Base-by-base conservation (phyloP, 129 eudicot genomes). In the Centrapalus pauciflorus region DNA sequence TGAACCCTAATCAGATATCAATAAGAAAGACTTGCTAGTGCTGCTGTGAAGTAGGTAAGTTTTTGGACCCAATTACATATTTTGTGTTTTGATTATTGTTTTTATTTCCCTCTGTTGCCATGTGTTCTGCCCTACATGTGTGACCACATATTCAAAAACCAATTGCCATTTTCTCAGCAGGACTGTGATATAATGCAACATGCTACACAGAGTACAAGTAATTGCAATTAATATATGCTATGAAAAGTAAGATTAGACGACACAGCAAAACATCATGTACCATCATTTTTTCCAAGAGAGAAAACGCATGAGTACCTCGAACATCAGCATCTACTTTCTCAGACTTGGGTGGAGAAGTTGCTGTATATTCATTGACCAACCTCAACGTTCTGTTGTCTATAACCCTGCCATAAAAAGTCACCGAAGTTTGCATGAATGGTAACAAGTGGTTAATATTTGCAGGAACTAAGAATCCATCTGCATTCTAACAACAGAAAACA, bases 351-450 rank as follows among this genome's bases (percentile, higher is more conserved):
- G 97, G 92, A 69, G 92, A 80, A 68, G 54, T 87, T 77, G 90
- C 81, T 61, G 82, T 66, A 61, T 79, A 69, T 32, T 88, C 96
- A 37, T 80, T 84, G 76, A 94, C 80, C 78, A 94, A 55, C 72
- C 86, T 84, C 48, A 89, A 72, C n/a, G 97, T 84, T 73, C 80
- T 89, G 74, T 70, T 88, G 79, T 94, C 95, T 66, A 94, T 84
- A 70, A 94, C 71, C 76, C 99, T 94, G 95, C 68, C 61, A 71
- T 46, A 38, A 48, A 54, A 50, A 57, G 50, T 57, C 67, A 25
- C 45, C 46, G 45, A 14, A 7, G 13, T 80, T 41, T 83, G 69
- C 51, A 62, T 61, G 43, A 65, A 58, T 37, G 41, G 29, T 40
- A 16, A 65, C 0, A 28, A 74, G 71, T 27, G 40, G 75, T 25